Evolutionary conservation across 805 yeast species (phyloP).

Genomic region (Yarrowia sp.): DNA sequence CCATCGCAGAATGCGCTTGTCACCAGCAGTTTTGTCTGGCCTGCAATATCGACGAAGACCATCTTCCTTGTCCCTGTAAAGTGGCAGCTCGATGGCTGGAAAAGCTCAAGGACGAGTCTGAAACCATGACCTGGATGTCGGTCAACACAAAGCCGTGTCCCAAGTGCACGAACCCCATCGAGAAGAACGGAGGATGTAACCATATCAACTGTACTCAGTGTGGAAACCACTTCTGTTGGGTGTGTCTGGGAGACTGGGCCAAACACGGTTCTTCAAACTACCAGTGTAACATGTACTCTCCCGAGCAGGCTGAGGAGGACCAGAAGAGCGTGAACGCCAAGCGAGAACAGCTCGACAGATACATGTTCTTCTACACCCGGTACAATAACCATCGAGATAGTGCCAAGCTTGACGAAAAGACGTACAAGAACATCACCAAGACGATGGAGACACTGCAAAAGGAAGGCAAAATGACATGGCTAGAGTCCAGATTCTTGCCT

Average conservation of each 20-base stretch:
- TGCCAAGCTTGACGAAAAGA: constrained; percentile 69
- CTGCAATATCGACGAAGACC: constrained; percentile 73
- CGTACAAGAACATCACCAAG: constrained; percentile 67
- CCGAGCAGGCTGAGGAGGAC: constrained; percentile 53
- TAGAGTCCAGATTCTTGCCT: constrained; percentile 81
- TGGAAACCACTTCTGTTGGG: constrained; percentile 87
- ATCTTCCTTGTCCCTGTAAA: constrained; percentile 83
- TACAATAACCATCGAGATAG: constrained; percentile 80
- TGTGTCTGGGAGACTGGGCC: constrained; percentile 80
- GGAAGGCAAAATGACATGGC: constrained; percentile 74
- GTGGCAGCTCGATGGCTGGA: constrained; percentile 73
- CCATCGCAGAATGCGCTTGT: constrained; percentile 56
- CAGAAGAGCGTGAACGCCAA: constrained; percentile 55
- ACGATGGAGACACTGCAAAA: constrained; percentile 72
- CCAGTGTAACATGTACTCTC: constrained; percentile 67
- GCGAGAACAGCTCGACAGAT: constrained; percentile 63
- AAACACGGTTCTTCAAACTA: constrained; percentile 69
- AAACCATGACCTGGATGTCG: constrained; percentile 84
- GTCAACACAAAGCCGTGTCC: constrained; percentile 89
- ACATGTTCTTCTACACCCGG: constrained; percentile 75
- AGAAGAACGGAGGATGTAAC: constrained; percentile 96
- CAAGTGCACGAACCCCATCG: constrained; percentile 77
- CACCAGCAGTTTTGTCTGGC: constrained; percentile 78
- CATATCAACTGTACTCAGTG: constrained; percentile 92
- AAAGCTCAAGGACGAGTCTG: constrained; percentile 85